Evolutionary conservation across 2,329 filamentous ascomycete genomes (phyloP).

Genomic region (Chaetoscypha palmicola): DNA sequence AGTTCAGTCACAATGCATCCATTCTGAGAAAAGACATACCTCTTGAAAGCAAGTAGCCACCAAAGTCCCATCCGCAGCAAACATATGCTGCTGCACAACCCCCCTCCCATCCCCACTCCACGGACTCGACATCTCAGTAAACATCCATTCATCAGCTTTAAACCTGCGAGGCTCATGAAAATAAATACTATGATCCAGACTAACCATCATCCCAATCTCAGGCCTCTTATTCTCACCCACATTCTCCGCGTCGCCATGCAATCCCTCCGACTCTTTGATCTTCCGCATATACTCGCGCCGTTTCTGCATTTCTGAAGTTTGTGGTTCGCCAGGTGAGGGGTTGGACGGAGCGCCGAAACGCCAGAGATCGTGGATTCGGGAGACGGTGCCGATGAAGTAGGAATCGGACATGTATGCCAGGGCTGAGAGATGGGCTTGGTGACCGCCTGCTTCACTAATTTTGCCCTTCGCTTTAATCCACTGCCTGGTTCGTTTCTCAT

Average conservation of each 20-base stretch:
- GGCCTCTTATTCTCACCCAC: slow-evolving; percentile 36
- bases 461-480: slow-evolving; percentile 70
- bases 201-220: slow-evolving; percentile 77
- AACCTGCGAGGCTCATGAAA: slow-evolving; percentile 56
- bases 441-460: slow-evolving; percentile 67
- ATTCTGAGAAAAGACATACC: slow-evolving; percentile 33
- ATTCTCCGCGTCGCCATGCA: slow-evolving; percentile 3
- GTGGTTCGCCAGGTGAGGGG: neutral
- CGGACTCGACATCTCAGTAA: slow-evolving; percentile 70
- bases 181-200: slow-evolving; percentile 67
- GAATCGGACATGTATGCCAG: slow-evolving; percentile 90
- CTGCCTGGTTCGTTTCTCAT: slow-evolving; percentile 61
- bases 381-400: slow-evolving; percentile 87
- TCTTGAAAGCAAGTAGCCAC: slow-evolving; percentile 78
- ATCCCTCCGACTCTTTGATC: slow-evolving; percentile 22
- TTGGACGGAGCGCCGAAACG: slow-evolving; percentile 51
- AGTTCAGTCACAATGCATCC: neutral
- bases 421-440: slow-evolving; percentile 75
- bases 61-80: slow-evolving; percentile 61
- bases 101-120: slow-evolving; percentile 75
- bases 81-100: slow-evolving; percentile 69
- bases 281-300: slow-evolving; percentile 44
- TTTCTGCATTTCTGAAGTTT: slow-evolving; percentile 27
- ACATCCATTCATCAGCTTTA: slow-evolving; percentile 67
- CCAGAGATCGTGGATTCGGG: slow-evolving; percentile 74